Percentiles rank a stretch among this genome's conserved stretches.
Evolutionary conservation across 2,329 filamentous ascomycete species (phyloP).

Genomic region (Alternaria atra): DNA sequence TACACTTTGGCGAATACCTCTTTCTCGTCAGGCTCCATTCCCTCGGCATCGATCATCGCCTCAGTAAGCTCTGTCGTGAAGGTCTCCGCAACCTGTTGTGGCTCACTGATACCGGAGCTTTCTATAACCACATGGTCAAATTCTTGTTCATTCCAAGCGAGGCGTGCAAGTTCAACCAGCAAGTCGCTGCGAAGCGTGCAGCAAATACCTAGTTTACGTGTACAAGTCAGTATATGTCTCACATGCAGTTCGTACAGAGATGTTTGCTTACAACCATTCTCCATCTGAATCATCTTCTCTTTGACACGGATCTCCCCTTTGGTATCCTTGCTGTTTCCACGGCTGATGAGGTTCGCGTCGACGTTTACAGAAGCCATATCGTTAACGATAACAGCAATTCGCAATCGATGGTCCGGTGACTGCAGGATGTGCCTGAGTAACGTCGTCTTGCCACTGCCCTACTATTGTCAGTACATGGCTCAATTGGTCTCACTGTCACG

Average conservation of each 20-base stretch:
- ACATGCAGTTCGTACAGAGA: not conserved
- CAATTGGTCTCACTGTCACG: not conserved
- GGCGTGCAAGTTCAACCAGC: conserved; percentile 72
- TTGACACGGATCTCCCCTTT: conserved; percentile 61
- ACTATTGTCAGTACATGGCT: conserved; percentile 10
- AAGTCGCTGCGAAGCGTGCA: conserved; percentile 77
- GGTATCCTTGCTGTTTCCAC: conserved; percentile 33
- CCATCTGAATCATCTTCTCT: conserved; percentile 67
- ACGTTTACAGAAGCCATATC: conserved; percentile 68
- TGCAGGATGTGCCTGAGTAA: conserved; percentile 73
- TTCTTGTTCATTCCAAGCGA: conserved; percentile 65
- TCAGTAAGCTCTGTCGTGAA: conserved; percentile 65
- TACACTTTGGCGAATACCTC: conserved; percentile 60
- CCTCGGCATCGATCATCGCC: conserved; percentile 57
- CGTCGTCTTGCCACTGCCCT: conserved; percentile 77
- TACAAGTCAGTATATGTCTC: not conserved
- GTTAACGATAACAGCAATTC: conserved; percentile 77
- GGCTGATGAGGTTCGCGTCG: conserved; percentile 68
- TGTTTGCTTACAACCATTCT: conserved; percentile 60
- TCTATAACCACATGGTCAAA: conserved; percentile 79
- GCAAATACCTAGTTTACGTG: conserved; percentile 62
- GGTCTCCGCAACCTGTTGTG: conserved; percentile 77
- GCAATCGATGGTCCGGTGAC: conserved; percentile 69
- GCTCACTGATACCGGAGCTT: conserved; percentile 76
- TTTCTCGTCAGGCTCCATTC: conserved; percentile 55